A percentile compares a stretch with the other conserved stretches of the same genome.
phyloP scores from a whole-genome alignment of 2,329 filamentous ascomycete species.

The Domatiomyces globalis region DNA sequence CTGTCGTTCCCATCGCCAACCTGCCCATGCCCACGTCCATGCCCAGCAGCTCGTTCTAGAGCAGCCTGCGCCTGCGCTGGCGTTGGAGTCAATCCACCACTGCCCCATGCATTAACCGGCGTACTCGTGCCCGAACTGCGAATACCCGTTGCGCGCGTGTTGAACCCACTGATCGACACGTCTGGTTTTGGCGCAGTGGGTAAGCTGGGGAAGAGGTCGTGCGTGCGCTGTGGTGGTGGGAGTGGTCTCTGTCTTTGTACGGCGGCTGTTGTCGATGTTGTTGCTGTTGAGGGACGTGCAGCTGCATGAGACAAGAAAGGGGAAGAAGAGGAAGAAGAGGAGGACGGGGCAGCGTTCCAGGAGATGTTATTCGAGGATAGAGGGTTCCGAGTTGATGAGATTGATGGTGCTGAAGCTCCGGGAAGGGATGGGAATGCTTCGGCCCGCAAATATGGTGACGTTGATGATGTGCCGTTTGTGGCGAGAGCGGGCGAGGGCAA shows the following conservation, averaged over 20 bases:
- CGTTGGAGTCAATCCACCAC: conserved; percentile 14
- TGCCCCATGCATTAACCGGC: conserved; percentile 26
- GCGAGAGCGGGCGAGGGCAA: conserved; percentile 17
- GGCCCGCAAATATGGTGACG: conserved; percentile 15
- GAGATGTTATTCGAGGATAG: conserved; percentile 5
- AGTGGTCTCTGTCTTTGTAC: conserved; percentile 9
- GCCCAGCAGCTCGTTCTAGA: conserved; percentile 2
- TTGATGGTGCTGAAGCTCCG: conserved; percentile 9
- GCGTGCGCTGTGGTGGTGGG: conserved; percentile 21
- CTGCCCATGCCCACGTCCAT: conserved; percentile 12
- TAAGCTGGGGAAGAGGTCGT: conserved; percentile 67
- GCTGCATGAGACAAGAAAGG: not conserved
- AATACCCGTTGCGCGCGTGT: conserved; percentile 32
- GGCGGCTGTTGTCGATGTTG: conserved; percentile 4
- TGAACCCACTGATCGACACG: conserved; percentile 33
- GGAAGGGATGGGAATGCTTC: conserved; percentile 17
- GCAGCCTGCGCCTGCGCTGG: conserved; percentile 10
- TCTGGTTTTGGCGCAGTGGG: conserved; percentile 60
- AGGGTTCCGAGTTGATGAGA: conserved; percentile 20
- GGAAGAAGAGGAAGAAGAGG: conserved; percentile 5
- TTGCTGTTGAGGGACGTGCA: conserved; percentile 8
- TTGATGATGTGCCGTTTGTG: conserved; percentile 15
- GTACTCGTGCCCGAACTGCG: conserved; percentile 22
- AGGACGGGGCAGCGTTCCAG: conserved; percentile 9
- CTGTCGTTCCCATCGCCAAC: conserved; percentile 17